Evolutionary conservation across 495 filamentous ascomycete genomes (phyloP).

Genomic region (Lasiosphaeria miniovina): DNA sequence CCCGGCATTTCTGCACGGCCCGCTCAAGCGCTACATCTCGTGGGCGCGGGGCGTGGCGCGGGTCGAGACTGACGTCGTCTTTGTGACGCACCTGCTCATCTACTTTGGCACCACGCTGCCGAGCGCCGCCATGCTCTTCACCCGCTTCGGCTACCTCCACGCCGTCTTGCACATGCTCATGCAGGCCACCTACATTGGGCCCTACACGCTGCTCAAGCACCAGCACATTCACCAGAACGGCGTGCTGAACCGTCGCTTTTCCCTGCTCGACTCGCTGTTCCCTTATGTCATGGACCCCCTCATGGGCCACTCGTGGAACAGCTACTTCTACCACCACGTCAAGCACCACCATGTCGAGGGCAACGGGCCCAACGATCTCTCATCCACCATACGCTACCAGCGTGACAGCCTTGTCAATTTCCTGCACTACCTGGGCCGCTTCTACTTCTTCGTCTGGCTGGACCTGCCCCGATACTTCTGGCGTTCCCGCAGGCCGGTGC

Average conservation of each 20-base stretch:
- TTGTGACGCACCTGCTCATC: conserved; percentile 71
- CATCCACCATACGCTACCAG: conserved; percentile 72
- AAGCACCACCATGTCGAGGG: conserved; percentile 83
- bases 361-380: conserved; percentile 74
- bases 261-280: conserved; percentile 57
- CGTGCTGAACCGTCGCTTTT: conserved; percentile 52
- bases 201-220: conserved; percentile 78
- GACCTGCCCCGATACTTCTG: conserved; percentile 74
- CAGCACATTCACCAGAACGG: conserved; percentile 78
- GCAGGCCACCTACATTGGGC: conserved; percentile 61
- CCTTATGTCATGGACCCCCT: conserved; percentile 73
- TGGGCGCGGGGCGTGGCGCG: conserved; percentile 30
- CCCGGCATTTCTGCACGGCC: conserved; percentile 6
- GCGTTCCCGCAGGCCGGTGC: conserved; percentile 47
- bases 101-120: conserved; percentile 68
- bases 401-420: conserved; percentile 64
- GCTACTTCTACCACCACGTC: conserved; percentile 80
- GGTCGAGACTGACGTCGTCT: conserved; percentile 51
- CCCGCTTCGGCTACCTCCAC: conserved; percentile 62
- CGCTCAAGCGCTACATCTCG: conserved; percentile 21
- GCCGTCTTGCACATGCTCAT: conserved; percentile 60
- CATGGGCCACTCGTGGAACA: conserved; percentile 81
- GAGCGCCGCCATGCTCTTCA: conserved; percentile 61
- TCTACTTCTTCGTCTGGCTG: conserved; percentile 67
- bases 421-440: conserved; percentile 65